Evolutionary conservation across 2,329 filamentous ascomycete genomes (phyloP), one percentile per base, ranked within the genome.

Genomic region (Penicillium hordei): DNA sequence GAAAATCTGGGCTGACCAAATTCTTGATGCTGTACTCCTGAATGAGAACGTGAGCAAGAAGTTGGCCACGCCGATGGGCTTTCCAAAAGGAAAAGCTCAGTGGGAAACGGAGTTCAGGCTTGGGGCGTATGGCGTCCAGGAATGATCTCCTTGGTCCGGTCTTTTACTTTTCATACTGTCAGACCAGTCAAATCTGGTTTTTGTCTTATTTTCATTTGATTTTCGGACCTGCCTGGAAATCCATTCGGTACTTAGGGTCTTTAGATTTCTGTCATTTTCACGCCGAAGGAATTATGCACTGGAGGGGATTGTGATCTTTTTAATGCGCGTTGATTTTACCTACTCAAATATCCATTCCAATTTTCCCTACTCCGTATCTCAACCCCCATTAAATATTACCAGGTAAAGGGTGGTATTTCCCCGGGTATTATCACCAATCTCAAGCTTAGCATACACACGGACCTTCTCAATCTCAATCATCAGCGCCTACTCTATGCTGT

Each of bases 221-320:
- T 38, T 38, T 19, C 25, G 4, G 31, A 21, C n/a, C 43, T 12
- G 10, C 5, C 48, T 57, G 46, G 9, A 52, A 34, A 13, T 36
- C 12, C 15, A 15, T 36, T 34, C 29, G 13, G 25, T 23, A 9
- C 29, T 45, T 45, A 51, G 23, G 51, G 42, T 31, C n/a, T 44
- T 57, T 62, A 62, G 60, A 63, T 60, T 50, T 54, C 55, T 54
- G 48, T 54, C 23, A 27, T 52, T 19, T 45, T 52, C 31, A 45
- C 1, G 39, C 39, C n/a, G 52, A 48, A 48, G 43, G 40, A 55
- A 49, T 55, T 29, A 42, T 40, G 38, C 29, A 34, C 45, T 48
- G 58, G 54, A 10, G 38, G 59, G 59, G 36, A 48, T 13, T 40
- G 52, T 25, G 45, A 34, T 62, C 23, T 60, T 48, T 43, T 52